Percentiles rank a stretch among this genome's conserved stretches.
Conservation (phyloP, 2,329 filamentous ascomycete species). For the Epichloe coenophiala region DNA sequence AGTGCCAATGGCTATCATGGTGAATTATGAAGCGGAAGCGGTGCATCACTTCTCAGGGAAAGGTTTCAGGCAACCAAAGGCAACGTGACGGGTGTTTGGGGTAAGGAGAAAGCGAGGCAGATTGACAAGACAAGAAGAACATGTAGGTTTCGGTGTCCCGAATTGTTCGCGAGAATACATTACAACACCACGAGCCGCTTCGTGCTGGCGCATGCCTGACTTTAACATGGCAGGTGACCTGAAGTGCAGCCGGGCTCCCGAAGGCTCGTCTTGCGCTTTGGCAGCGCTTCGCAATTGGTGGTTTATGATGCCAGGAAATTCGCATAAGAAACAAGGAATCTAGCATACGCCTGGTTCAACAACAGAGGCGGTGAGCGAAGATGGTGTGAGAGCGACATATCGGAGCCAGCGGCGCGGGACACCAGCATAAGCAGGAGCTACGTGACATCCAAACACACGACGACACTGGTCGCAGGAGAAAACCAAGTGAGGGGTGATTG, state of each 20-base stretch:
- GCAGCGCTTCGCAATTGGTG: background rate
- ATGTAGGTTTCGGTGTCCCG: background rate
- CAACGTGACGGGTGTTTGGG: background rate
- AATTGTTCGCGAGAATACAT: background rate
- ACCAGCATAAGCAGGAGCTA: constrained; percentile 2
- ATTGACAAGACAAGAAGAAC: background rate
- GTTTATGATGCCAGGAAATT: background rate
- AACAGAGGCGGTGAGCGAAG: constrained; percentile 6
- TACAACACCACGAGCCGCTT: background rate
- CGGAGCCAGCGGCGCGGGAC: constrained; percentile 2
- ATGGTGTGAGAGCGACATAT: constrained; percentile 6
- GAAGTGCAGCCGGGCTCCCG: background rate
- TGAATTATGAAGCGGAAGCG: background rate
- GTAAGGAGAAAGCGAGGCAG: background rate
- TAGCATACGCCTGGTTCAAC: background rate
- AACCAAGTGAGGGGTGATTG: background rate
- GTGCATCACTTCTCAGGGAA: background rate
- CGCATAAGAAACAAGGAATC: constrained; percentile 3
- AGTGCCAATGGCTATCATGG: constrained; percentile 16
- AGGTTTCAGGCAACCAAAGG: background rate
- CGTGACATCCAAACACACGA: background rate
- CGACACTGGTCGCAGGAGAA: background rate
- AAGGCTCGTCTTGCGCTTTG: background rate
- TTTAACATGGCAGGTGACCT: constrained; percentile 1
- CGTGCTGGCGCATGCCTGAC: background rate